phyloP scores from a whole-genome alignment of 2,329 filamentous ascomycete genomes.

The Fusarium goolgardi region DNA sequence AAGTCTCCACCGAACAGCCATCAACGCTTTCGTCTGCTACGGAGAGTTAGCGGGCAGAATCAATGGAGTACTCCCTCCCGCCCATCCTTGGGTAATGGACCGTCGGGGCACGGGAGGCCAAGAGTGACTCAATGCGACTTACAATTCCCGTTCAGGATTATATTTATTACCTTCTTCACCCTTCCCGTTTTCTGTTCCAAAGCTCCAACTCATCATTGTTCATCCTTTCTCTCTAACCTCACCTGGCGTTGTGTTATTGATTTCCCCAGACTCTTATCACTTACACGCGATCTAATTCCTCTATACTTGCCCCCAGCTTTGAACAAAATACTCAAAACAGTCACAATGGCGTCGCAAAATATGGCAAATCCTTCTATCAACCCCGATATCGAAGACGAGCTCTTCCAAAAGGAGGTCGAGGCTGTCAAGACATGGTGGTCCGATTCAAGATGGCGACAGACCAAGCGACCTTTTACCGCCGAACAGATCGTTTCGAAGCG shows the following conservation, averaged over 20 bases:
- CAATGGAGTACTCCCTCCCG: slow-evolving; percentile 17
- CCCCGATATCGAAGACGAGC: slow-evolving; percentile 68
- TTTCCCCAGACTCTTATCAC: slow-evolving; percentile 10
- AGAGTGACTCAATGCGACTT: slow-evolving; percentile 33
- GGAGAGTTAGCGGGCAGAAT: slow-evolving; percentile 27
- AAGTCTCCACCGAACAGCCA: slow-evolving; percentile 10
- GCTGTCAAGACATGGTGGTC: slow-evolving; percentile 95
- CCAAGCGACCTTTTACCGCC: slow-evolving; percentile 91
- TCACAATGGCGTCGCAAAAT: slow-evolving; percentile 68
- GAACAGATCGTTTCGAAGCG: slow-evolving; percentile 98
- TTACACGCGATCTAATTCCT: slow-evolving; percentile 17
- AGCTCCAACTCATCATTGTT: slow-evolving; percentile 9
- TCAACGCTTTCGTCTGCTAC: slow-evolving; percentile 18
- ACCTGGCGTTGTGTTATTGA: slow-evolving; percentile 13
- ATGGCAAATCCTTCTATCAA: slow-evolving; percentile 70
- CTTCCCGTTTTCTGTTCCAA: slow-evolving; percentile 13
- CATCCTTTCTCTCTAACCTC: slow-evolving; percentile 2
- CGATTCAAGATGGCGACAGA: slow-evolving; percentile 91
- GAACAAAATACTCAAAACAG: slow-evolving; percentile 10
- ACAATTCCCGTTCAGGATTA: slow-evolving; percentile 36
- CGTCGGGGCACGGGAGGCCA: slow-evolving; percentile 34
- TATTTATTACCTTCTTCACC: slow-evolving; percentile 45
- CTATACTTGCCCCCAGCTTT: not conserved
- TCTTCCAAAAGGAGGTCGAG: slow-evolving; percentile 84
- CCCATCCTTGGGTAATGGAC: slow-evolving; percentile 33